A percentile compares a stretch with the other conserved stretches of the same genome.
phyloP scores from a whole-genome alignment of 352 stramenopile genomes.

The Pythium phragmiticola region DNA sequence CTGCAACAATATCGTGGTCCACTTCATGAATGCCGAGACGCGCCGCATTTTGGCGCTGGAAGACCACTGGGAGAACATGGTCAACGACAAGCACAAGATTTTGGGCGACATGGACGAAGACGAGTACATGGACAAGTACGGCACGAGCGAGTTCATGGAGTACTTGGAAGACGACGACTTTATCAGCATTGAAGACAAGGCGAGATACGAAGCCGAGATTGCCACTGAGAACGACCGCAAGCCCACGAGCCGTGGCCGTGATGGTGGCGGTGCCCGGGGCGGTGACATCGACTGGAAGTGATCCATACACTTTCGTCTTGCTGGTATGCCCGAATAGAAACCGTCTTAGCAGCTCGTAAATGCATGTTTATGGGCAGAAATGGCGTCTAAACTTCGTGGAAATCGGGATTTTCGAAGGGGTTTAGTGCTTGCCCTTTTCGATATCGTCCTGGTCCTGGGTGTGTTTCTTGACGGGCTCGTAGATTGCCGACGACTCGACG shows the following conservation, averaged over 20 bases:
- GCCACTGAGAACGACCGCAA: not conserved
- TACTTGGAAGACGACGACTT: slow-evolving; percentile 71
- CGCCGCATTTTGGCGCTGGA: slow-evolving; percentile 73
- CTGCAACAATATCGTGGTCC: slow-evolving; percentile 89
- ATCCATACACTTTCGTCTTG: not conserved
- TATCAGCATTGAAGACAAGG: slow-evolving; percentile 31
- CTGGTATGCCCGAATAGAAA: not conserved
- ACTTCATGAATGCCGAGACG: slow-evolving; percentile 81
- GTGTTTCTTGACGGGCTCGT: slow-evolving; percentile 14
- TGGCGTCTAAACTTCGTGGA: too few species aligned
- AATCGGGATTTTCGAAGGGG: not conserved
- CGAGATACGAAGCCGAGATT: slow-evolving; percentile 7
- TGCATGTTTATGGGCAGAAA: not conserved
- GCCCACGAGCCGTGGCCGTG: not conserved
- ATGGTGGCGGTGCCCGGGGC: slow-evolving; percentile 14
- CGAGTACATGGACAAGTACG: slow-evolving; percentile 88
- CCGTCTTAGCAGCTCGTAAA: not conserved
- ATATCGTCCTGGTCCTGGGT: slow-evolving; percentile 5
- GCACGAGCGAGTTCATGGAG: slow-evolving; percentile 85
- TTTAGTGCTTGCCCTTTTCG: slow-evolving; percentile 19
- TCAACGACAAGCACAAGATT: slow-evolving; percentile 76
- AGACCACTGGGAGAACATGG: slow-evolving; percentile 85
- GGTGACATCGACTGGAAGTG: slow-evolving; percentile 65
- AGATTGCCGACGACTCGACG: slow-evolving; percentile 20
- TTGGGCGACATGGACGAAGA: slow-evolving; percentile 82